These are phyloP conservation scores for Mercurialis annua DNA, from an alignment of 345 rosid genomes.

Conservation along the genomic window DNA sequence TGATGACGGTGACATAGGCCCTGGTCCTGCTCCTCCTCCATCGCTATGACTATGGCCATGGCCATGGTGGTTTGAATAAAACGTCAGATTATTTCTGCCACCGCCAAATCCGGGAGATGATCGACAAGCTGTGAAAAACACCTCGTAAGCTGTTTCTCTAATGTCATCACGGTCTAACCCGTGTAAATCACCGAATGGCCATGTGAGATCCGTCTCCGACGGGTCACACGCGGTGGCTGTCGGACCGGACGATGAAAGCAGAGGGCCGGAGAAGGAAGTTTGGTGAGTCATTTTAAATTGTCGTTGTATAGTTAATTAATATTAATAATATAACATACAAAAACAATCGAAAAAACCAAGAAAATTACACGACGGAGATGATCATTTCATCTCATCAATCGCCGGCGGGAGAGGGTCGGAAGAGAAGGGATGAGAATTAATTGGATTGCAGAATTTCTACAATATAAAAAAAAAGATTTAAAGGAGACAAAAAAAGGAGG, in stretches of 20 bases:
- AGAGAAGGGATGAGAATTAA: constrained; percentile 39
- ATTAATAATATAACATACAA: neutral
- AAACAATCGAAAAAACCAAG: neutral
- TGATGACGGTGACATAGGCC: constrained; percentile 13
- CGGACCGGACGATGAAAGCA: constrained; percentile 26
- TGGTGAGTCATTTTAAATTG: constrained; percentile 37
- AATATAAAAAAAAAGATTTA: too few relatives aligned
- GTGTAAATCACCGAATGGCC: constrained; percentile 70
- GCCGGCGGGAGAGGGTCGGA: constrained; percentile 42
- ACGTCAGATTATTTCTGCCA: constrained; percentile 55
- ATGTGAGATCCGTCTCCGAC: constrained; percentile 46
- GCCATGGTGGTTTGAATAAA: constrained; percentile 37
- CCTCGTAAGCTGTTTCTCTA: constrained; percentile 82
- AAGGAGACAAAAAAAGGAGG: constrained; percentile 9
- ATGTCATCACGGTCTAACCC: constrained; percentile 59
- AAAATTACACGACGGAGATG: constrained; percentile 1
- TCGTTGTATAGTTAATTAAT: too few relatives aligned
- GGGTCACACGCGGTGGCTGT: constrained; percentile 19
- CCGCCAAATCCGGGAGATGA: constrained; percentile 84
- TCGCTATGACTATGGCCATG: constrained; percentile 20
- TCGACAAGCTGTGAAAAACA: constrained; percentile 83
- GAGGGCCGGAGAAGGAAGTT: constrained; percentile 40
- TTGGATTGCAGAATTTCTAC: too few relatives aligned
- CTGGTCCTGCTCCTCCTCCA: constrained; percentile 32
- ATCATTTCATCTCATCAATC: constrained; percentile 28